Evolutionary conservation across 2,329 filamentous ascomycete genomes (phyloP).

Genomic region (Aureobasidium sp.): DNA sequence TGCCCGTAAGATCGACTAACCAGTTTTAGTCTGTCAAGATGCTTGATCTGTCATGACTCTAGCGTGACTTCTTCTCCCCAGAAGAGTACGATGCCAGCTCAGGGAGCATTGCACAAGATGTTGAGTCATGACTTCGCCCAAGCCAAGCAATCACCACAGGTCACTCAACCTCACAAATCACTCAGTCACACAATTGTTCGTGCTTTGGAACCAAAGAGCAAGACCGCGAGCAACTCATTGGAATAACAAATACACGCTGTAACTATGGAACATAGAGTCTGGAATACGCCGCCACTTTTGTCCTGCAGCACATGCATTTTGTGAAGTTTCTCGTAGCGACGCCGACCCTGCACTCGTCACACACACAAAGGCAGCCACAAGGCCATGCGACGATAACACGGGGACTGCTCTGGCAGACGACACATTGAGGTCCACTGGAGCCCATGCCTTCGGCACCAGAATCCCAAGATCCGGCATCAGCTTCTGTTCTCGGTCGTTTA

Average conservation of each 20-base stretch:
- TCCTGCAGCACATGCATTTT: slow-evolving; percentile 88
- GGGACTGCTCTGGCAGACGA: slow-evolving; percentile 82
- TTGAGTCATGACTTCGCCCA: no score
- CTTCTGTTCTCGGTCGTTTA: slow-evolving; percentile 33
- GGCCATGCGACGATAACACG: slow-evolving; percentile 93
- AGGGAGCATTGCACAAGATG: no score
- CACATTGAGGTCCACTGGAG: slow-evolving; percentile 72
- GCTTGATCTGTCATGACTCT: no score
- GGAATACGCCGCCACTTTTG: slow-evolving; percentile 82
- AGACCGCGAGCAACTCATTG: no score
- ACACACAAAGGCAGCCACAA: slow-evolving; percentile 86
- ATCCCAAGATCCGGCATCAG: slow-evolving; percentile 50
- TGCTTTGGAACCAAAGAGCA: no score
- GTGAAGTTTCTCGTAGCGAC: slow-evolving; percentile 96
- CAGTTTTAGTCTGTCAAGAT: no score
- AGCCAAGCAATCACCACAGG: no score
- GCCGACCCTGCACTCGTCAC: slow-evolving; percentile 89
- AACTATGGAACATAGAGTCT: slow-evolving; percentile 72
- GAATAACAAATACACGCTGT: background rate
- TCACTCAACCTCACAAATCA: no score
- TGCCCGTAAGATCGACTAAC: no score
- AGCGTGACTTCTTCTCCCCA: no score
- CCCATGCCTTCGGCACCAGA: slow-evolving; percentile 68
- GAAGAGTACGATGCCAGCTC: no score
- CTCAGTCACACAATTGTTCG: no score